These are phyloP conservation scores for Cladosporium cucumerinum DNA, from an alignment of 2,329 filamentous ascomycete genomes.

Conservation along the genomic window DNA sequence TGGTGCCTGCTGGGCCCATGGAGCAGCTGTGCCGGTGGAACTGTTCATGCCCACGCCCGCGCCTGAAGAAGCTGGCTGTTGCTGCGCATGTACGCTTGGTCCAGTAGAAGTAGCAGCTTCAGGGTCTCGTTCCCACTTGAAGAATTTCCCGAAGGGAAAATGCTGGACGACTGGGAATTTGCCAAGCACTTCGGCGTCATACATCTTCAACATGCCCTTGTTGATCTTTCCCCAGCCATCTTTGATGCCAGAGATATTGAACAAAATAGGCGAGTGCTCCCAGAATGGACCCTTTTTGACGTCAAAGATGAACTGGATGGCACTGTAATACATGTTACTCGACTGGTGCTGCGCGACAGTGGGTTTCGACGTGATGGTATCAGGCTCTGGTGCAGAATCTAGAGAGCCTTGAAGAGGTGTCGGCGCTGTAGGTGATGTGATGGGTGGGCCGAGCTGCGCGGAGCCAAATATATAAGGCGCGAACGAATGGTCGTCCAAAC, in stretches of 20 bases:
- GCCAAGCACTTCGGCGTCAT: slow-evolving; percentile 88
- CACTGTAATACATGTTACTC: slow-evolving; percentile 79
- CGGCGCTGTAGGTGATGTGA: slow-evolving; percentile 54
- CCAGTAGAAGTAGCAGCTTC: slow-evolving; percentile 30
- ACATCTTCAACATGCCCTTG: slow-evolving; percentile 98
- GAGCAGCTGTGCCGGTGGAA: slow-evolving; percentile 26
- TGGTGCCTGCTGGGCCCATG: slow-evolving; percentile 25
- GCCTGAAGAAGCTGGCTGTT: slow-evolving; percentile 27
- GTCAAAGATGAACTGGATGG: slow-evolving; percentile 94
- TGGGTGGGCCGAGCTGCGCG: slow-evolving; percentile 78
- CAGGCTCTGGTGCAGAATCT: slow-evolving; percentile 63
- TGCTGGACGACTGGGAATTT: slow-evolving; percentile 99
- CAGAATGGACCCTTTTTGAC: slow-evolving; percentile 96
- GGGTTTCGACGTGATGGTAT: slow-evolving; percentile 54
- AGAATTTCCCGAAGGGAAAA: slow-evolving; percentile 56
- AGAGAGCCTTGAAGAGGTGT: slow-evolving; percentile 79
- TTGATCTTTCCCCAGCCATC: slow-evolving; percentile 98
- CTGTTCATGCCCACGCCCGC: slow-evolving; percentile 3
- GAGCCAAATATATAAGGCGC: slow-evolving; percentile 93
- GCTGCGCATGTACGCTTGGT: slow-evolving; percentile 27
- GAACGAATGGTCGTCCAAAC: slow-evolving; percentile 95
- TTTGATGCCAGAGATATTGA: slow-evolving; percentile 86
- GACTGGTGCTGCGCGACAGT: slow-evolving; percentile 41
- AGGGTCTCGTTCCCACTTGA: slow-evolving; percentile 47
- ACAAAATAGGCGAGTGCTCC: slow-evolving; percentile 88